Base-by-base conservation (phyloP, 768 basidiomycete species). In the Auriscalpium vulgare region DNA sequence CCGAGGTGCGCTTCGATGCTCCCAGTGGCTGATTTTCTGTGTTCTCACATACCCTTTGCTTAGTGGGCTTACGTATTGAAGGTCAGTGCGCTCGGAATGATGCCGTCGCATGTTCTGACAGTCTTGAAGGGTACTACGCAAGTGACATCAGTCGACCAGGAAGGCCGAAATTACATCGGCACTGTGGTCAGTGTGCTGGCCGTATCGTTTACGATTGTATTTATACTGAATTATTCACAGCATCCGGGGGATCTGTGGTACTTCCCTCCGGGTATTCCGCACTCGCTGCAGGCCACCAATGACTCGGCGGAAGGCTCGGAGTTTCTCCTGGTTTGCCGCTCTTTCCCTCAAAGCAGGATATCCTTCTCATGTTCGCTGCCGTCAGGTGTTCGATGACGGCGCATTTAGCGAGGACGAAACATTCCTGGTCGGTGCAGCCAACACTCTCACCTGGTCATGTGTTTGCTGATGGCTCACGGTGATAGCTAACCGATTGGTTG, bases 221-320 rank as follows among this genome's bases (percentile, higher is more conserved):
- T 23, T 17, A 34, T 37, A 37, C 38, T 46, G 17, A 11, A 10
- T 9, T 47, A 47, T n/a, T 16, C 45, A 3, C 35, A 62, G 61
- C 51, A 57, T 9, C 35, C 58, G 2, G 61, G 61, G 16, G 59
- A 56, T 51, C 43, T 60, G 16, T 59, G 55, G 47, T 74, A 69
- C 60, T 73, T 72, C 61, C 72, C 70, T 16, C 57, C 73, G 29
- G 71, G 71, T 13, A 63, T 68, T 44, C 72, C 73, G 0, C 73
- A 75, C 56, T 68, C 67, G 1, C 52, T 75, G 21, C 73, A 74
- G 61, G 74, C 65, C 4, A 69, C 66, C 2, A 65, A 57, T 4
- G 62, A 67, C 21, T 47, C 59, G 53, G 60, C 53, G 17, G 63
- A 63, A 1, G 71, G 71, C 8, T 60, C 68, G 2, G 71, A 72